Evolutionary conservation across 768 basidiomycete genomes (phyloP).

Genomic region (Auriscalpium vulgare): DNA sequence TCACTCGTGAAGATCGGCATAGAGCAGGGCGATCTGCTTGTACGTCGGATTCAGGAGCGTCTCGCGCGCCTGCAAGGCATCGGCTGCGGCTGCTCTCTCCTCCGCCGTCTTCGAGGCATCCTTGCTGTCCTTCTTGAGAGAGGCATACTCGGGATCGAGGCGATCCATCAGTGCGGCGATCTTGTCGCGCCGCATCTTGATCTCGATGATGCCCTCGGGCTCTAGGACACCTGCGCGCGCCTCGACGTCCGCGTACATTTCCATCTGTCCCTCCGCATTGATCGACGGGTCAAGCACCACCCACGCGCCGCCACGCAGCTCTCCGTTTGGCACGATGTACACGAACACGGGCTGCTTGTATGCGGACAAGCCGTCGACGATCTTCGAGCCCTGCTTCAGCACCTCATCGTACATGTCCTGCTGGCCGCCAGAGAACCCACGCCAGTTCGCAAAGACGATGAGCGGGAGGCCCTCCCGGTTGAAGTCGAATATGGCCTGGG

Average conservation of each 20-base stretch:
- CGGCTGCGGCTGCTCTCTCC: slow-evolving; percentile 62
- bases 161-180: slow-evolving; percentile 87
- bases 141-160: slow-evolving; percentile 75
- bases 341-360: slow-evolving; percentile 98
- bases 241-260: slow-evolving; percentile 98
- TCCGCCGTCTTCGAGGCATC: slow-evolving; percentile 66
- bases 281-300: slow-evolving; percentile 98
- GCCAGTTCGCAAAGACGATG: slow-evolving; percentile 99
- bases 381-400: slow-evolving; percentile 95
- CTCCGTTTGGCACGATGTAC: slow-evolving; percentile 97
- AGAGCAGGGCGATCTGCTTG: slow-evolving; percentile 87
- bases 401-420: slow-evolving; percentile 99
- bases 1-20: slow-evolving; percentile 95
- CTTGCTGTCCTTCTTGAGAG: slow-evolving; percentile 73
- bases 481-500: slow-evolving; percentile 98
- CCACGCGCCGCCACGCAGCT: slow-evolving; percentile 98
- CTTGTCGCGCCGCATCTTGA: slow-evolving; percentile 96
- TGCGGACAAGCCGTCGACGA: slow-evolving; percentile 93
- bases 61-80: slow-evolving; percentile 70
- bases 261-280: slow-evolving; percentile 87
- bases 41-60: slow-evolving; percentile 80
- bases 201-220: slow-evolving; percentile 95
- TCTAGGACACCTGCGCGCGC: slow-evolving; percentile 95
- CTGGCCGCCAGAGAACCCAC: slow-evolving; percentile 99
- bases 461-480: slow-evolving; percentile 94